Evolutionary conservation across 2,329 filamentous ascomycete genomes (phyloP).

Genomic region (Escovopsis sp.): DNA sequence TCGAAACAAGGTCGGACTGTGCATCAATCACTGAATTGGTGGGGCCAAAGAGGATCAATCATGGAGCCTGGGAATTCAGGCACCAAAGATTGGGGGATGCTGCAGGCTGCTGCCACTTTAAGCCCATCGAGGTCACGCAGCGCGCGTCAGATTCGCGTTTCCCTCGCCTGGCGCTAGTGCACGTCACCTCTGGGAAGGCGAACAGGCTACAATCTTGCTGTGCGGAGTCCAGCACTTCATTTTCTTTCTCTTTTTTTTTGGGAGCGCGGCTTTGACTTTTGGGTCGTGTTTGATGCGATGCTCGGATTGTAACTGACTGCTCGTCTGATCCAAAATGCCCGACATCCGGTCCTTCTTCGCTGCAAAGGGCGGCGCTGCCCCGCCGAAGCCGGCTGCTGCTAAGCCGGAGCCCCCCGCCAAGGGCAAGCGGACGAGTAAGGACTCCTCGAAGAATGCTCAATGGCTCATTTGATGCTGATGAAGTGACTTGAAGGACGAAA

Average conservation of each 20-base stretch:
- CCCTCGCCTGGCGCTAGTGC: conserved; percentile 14
- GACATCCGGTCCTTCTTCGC: conserved; percentile 91
- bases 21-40: not conserved
- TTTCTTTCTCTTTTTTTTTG: conserved; percentile 5
- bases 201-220: conserved; percentile 11
- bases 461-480: conserved; percentile 9
- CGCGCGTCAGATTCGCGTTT: conserved; percentile 33
- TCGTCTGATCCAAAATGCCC: conserved; percentile 42
- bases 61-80: conserved; percentile 14
- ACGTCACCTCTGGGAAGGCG: conserved; percentile 14
- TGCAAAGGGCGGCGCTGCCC: conserved; percentile 49
- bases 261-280: not conserved
- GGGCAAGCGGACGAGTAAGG: conserved; percentile 31
- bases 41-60: not conserved
- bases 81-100: not conserved
- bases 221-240: not conserved
- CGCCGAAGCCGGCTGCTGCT: conserved; percentile 32
- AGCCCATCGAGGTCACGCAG: conserved; percentile 18
- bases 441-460: not conserved
- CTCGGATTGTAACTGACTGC: conserved; percentile 1
- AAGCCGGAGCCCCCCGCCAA: conserved; percentile 29
- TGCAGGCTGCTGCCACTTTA: conserved; percentile 11
- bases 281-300: too few species aligned
- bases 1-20: conserved; percentile 10
- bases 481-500: conserved; percentile 39